Percentiles rank a stretch among this genome's conserved stretches.
These are phyloP conservation scores for Mucor mucedo DNA, from an alignment of 371 early-diverging fungal species.

Conservation along the genomic window DNA sequence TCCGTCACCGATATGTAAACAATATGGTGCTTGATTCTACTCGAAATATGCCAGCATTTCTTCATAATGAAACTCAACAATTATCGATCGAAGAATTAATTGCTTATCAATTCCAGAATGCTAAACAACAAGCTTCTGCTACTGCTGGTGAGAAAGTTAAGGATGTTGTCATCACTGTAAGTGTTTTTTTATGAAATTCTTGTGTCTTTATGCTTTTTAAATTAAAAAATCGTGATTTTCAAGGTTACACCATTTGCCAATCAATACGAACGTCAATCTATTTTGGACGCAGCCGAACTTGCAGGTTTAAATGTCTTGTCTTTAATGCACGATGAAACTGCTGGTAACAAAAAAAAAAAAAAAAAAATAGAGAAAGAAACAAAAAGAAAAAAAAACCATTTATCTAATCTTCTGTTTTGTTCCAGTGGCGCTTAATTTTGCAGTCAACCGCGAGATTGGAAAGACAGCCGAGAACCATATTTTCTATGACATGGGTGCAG, in stretches of 20 bases:
- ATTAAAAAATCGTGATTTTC: not conserved
- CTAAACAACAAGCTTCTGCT: constrained; percentile 80
- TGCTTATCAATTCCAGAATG: constrained; percentile 92
- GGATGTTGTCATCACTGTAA: constrained; percentile 91
- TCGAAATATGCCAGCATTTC: constrained; percentile 70
- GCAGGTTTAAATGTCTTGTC: constrained; percentile 86
- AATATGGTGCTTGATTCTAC: constrained; percentile 70
- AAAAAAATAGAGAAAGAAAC: constrained; percentile 6
- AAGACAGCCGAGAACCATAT: constrained; percentile 80
- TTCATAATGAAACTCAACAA: constrained; percentile 54
- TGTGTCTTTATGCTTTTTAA: constrained; percentile 1
- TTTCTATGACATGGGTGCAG: constrained; percentile 97
- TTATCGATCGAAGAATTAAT: constrained; percentile 88
- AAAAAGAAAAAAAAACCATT: not conserved
- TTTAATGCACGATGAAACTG: constrained; percentile 92
- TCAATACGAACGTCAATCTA: constrained; percentile 90
- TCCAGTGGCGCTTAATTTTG: constrained; percentile 92
- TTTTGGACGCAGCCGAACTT: constrained; percentile 92
- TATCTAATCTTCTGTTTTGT: not conserved
- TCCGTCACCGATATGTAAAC: constrained; percentile 74
- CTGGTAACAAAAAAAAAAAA: constrained; percentile 57
- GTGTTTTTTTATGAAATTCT: constrained; percentile 11
- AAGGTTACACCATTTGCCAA: constrained; percentile 90
- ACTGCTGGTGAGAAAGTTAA: constrained; percentile 79
- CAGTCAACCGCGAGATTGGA: constrained; percentile 74